These are phyloP conservation scores for Candida vartiovaarae DNA, from an alignment of 805 yeast genomes.

Conservation along the genomic window DNA sequence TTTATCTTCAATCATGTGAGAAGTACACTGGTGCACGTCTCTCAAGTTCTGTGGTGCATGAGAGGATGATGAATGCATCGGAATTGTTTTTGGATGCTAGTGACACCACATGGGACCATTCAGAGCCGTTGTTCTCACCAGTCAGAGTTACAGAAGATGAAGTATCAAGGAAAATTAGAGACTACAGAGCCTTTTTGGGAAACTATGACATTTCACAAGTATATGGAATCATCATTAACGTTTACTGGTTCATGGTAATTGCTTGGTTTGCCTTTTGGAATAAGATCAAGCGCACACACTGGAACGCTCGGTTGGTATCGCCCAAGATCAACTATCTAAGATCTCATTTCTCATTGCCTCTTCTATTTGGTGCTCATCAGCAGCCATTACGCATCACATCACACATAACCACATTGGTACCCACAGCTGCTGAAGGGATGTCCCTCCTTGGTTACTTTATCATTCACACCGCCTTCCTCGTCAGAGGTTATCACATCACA, in stretches of 20 bases:
- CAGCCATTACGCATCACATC: slow-evolving; percentile 12
- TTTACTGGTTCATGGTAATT: slow-evolving; percentile 15
- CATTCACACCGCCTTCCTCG: slow-evolving; percentile 10
- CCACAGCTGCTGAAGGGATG: slow-evolving; percentile 20
- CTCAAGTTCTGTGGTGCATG: slow-evolving; percentile 5
- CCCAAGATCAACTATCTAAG: slow-evolving; percentile 11
- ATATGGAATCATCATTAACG: slow-evolving; percentile 15
- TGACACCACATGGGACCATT: slow-evolving; percentile 7
- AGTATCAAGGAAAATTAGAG: slow-evolving; percentile 12
- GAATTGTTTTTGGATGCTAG: slow-evolving; percentile 1
- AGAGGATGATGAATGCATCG: slow-evolving; percentile 10
- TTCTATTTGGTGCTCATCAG: slow-evolving; percentile 16
- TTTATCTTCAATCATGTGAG: slow-evolving; percentile 5
- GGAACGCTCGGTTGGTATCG: slow-evolving; percentile 12
- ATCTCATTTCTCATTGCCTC: slow-evolving; percentile 13
- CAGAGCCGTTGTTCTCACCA: slow-evolving; percentile 10
- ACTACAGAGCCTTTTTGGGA: slow-evolving; percentile 21
- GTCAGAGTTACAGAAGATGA: slow-evolving; percentile 7
- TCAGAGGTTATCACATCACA: slow-evolving; percentile 8
- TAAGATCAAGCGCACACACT: slow-evolving; percentile 8
- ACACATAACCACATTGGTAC: slow-evolving; percentile 14
- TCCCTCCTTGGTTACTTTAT: slow-evolving; percentile 27
- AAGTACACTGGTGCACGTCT: slow-evolving; percentile 2
- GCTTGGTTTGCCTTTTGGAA: slow-evolving; percentile 17
- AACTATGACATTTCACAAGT: slow-evolving; percentile 19